These are phyloP conservation scores for Kwoniella sp. DNA, from an alignment of 768 basidiomycete species.

Conservation along the genomic window DNA sequence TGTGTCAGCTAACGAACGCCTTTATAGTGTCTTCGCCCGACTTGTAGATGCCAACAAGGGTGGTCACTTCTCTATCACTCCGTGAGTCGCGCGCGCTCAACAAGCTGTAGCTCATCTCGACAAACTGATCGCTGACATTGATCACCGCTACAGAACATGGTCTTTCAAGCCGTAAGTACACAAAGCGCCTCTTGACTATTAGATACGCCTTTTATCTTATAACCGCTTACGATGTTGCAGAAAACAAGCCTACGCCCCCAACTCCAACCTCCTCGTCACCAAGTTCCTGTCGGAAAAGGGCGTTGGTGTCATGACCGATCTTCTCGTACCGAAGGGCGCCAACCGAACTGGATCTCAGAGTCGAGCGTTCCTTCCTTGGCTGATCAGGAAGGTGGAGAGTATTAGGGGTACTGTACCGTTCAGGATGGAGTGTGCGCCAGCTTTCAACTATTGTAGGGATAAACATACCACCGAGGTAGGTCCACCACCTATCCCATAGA, in stretches of 20 bases:
- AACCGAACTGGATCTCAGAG: slow-evolving; percentile 35
- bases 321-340: slow-evolving; percentile 51
- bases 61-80: slow-evolving; percentile 81
- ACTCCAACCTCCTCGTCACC: slow-evolving; percentile 72
- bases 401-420: slow-evolving; percentile 80
- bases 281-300: slow-evolving; percentile 90
- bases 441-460: slow-evolving; percentile 89
- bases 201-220: too few species aligned
- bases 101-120: slow-evolving; percentile 74
- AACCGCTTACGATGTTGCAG: slow-evolving; percentile 11
- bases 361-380: slow-evolving; percentile 42
- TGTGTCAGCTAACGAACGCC: neutral
- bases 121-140: neutral
- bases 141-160: slow-evolving; percentile 32
- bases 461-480: slow-evolving; percentile 65
- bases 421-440: slow-evolving; percentile 86
- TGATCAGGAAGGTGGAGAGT: slow-evolving; percentile 60
- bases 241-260: slow-evolving; percentile 54
- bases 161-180: slow-evolving; percentile 59
- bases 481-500: too few species aligned
- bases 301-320: slow-evolving; percentile 79
- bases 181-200: neutral
- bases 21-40: slow-evolving; percentile 69
- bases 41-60: slow-evolving; percentile 62
- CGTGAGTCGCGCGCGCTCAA: slow-evolving; percentile 17